phyloP scores from a whole-genome alignment of 2,329 filamentous ascomycete genomes.

The Alternaria sp. region DNA sequence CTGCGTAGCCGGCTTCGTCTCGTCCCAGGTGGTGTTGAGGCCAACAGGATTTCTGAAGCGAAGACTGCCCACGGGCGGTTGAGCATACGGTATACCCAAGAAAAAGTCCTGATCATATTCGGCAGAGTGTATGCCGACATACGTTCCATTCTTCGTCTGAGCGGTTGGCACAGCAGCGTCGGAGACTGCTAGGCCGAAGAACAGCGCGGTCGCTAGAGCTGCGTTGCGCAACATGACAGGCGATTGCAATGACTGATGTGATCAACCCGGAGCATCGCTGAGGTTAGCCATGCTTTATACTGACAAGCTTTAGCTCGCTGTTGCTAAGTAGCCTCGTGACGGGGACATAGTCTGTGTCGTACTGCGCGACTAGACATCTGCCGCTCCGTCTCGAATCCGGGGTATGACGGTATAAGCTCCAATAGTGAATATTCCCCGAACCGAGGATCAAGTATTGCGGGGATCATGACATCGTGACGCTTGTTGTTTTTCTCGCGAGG shows the following conservation, averaged over 20 bases:
- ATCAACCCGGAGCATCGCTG: not conserved
- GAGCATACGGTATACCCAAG: slow-evolving; percentile 60
- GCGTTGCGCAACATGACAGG: slow-evolving; percentile 27
- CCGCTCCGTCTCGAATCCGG: slow-evolving; percentile 12
- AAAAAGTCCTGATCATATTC: slow-evolving; percentile 58
- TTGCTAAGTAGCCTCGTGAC: slow-evolving; percentile 1
- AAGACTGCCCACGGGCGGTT: slow-evolving; percentile 52
- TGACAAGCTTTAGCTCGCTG: not conserved
- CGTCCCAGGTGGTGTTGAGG: slow-evolving; percentile 55
- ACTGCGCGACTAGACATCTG: slow-evolving; percentile 11
- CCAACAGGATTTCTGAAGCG: slow-evolving; percentile 61
- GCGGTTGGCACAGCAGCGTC: slow-evolving; percentile 41
- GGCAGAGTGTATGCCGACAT: slow-evolving; percentile 49
- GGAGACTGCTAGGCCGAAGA: slow-evolving; percentile 22
- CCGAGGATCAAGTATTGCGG: slow-evolving; percentile 9
- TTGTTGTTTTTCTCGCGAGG: slow-evolving; percentile 7
- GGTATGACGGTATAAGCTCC: slow-evolving; percentile 9
- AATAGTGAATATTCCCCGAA: slow-evolving; percentile 11
- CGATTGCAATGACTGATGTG: not conserved
- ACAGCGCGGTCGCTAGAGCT: slow-evolving; percentile 23
- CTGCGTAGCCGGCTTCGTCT: slow-evolving; percentile 50
- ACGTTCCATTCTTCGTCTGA: slow-evolving; percentile 56
- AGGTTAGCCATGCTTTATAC: slow-evolving; percentile 18
- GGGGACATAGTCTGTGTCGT: not conserved
- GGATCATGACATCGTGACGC: slow-evolving; percentile 16